Evolutionary conservation across 768 basidiomycete genomes (phyloP).

Genomic region (Leucocoprinus birnbaumii): DNA sequence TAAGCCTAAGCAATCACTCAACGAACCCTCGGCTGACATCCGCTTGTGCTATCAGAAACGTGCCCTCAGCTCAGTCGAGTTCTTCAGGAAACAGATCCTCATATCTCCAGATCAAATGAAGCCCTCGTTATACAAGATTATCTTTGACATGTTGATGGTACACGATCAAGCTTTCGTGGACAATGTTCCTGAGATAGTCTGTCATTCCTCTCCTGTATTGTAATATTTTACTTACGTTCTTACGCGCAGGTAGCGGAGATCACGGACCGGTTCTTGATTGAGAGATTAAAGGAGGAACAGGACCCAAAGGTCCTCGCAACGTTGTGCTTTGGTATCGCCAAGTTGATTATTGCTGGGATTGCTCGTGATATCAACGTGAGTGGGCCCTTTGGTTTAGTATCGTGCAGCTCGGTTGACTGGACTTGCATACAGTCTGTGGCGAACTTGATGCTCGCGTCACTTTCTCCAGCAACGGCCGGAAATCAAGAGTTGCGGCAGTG

Average conservation of each 20-base stretch:
- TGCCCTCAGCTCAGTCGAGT: conserved; percentile 67
- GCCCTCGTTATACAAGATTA: conserved; percentile 70
- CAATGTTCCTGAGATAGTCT: conserved; percentile 43
- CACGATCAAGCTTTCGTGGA: conserved; percentile 72
- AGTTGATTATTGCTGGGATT: conserved; percentile 85
- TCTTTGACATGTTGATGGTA: conserved; percentile 90
- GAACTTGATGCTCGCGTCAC: conserved; percentile 57
- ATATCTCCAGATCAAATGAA: conserved; percentile 74
- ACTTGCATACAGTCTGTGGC: conserved; percentile 29
- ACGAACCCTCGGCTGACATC: background rate
- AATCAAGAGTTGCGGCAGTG: conserved; percentile 91
- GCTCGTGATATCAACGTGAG: conserved; percentile 70
- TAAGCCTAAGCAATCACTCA: conserved; percentile 18
- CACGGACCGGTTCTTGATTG: conserved; percentile 38
- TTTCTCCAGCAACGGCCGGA: conserved; percentile 80
- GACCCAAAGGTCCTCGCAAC: conserved; percentile 75
- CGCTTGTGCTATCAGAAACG: conserved; percentile 39
- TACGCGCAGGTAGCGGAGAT: conserved; percentile 34
- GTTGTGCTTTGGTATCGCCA: conserved; percentile 80
- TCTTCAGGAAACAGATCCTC: conserved; percentile 83
- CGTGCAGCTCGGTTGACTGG: background rate
- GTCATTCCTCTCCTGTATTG: background rate
- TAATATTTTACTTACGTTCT: background rate
- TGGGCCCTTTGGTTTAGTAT: background rate
- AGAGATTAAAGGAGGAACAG: conserved; percentile 61